A percentile compares a stretch with the other conserved stretches of the same genome.
phyloP scores from a whole-genome alignment of 2,329 filamentous ascomycete species.

The Sporothrix pseudoabietina region DNA sequence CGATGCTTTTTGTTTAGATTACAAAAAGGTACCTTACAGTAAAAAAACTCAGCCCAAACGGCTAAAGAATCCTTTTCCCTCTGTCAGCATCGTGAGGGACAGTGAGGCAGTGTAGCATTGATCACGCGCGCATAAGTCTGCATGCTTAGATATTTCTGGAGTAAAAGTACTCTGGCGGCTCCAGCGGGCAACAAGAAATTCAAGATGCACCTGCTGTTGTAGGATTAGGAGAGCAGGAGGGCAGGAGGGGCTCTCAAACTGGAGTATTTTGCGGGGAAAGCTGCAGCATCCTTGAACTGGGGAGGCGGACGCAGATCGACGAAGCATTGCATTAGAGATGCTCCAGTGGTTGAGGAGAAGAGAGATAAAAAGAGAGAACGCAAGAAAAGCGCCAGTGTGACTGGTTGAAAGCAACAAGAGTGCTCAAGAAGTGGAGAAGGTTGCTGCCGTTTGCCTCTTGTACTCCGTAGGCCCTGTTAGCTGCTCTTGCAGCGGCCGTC shows the following conservation, averaged over 20 bases:
- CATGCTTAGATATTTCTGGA: background rate
- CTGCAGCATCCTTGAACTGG: background rate
- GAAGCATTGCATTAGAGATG: conserved; percentile 10
- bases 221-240: too few relatives aligned
- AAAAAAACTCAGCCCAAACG: background rate
- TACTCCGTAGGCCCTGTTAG: background rate
- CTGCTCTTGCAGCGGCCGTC: background rate
- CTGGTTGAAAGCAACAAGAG: background rate
- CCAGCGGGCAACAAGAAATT: background rate
- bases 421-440: conserved; percentile 5
- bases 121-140: background rate
- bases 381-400: background rate
- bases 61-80: background rate
- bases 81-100: too few relatives aligned
- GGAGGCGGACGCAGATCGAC: conserved; percentile 6
- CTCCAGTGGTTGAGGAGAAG: background rate
- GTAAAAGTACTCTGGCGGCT: background rate
- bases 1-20: background rate
- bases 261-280: conserved; percentile 20
- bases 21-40: background rate
- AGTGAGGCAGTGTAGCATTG: background rate
- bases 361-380: background rate
- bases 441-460: background rate
- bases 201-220: background rate
- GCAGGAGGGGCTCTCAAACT: background rate